Conservation (phyloP, 768 basidiomycete species). For the Pisolithus orientalis region DNA sequence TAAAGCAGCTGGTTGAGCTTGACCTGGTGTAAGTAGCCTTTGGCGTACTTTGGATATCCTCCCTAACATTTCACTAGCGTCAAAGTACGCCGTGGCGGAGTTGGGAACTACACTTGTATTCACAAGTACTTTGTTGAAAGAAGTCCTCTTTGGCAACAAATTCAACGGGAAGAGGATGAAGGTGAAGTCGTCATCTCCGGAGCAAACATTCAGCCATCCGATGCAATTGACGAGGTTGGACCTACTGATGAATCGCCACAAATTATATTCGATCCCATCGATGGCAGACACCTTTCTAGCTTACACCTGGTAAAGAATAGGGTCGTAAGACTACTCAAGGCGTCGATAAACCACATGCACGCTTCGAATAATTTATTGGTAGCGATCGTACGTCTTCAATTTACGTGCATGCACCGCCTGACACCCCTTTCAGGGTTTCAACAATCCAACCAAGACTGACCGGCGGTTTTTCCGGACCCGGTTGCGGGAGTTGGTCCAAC, state of each 20-base stretch:
- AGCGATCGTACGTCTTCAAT: constrained; percentile 51
- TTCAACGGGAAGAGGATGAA: constrained; percentile 61
- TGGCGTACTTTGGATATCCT: neutral
- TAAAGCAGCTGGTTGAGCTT: constrained; percentile 67
- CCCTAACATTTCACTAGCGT: constrained; percentile 36
- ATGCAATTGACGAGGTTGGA: constrained; percentile 16
- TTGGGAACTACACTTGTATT: constrained; percentile 72
- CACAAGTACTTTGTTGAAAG: constrained; percentile 81
- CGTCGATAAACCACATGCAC: constrained; percentile 65
- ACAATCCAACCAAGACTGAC: constrained; percentile 67
- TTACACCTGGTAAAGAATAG: constrained; percentile 65
- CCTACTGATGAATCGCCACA: constrained; percentile 14
- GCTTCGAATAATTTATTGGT: constrained; percentile 70
- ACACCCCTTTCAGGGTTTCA: constrained; percentile 53
- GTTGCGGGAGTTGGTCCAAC: constrained; percentile 64
- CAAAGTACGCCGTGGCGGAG: constrained; percentile 72
- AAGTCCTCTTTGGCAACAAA: constrained; percentile 69
- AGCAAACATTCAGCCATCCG: constrained; percentile 7
- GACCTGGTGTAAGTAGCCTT: constrained; percentile 55
- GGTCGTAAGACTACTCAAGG: constrained; percentile 64
- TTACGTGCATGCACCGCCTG: neutral
- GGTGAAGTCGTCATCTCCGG: constrained; percentile 15
- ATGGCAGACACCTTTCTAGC: constrained; percentile 72
- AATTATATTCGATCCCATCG: constrained; percentile 66
- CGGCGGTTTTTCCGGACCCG: constrained; percentile 79